phyloP scores from a whole-genome alignment of 768 basidiomycete species.

The Amanita rubescens region DNA sequence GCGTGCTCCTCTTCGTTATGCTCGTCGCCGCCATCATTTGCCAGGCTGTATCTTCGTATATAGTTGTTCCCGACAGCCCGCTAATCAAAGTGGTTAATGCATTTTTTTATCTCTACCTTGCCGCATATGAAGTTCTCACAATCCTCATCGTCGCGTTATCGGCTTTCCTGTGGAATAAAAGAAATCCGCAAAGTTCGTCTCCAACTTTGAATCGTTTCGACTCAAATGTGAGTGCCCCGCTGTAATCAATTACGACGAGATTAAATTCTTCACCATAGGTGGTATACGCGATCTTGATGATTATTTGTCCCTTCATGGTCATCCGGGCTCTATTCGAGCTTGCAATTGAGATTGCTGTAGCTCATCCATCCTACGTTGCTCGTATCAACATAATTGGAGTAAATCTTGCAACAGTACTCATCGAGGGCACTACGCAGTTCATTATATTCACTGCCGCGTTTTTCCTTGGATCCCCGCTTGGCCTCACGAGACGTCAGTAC shows the following conservation, averaged over 20 bases:
- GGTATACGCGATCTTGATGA: background rate
- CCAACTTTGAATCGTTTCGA: background rate
- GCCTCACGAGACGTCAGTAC: background rate
- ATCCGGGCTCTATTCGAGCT: background rate
- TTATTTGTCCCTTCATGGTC: background rate
- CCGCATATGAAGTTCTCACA: background rate
- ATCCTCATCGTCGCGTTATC: background rate
- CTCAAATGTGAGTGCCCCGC: background rate
- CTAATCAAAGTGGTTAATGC: background rate
- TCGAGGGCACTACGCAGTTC: background rate
- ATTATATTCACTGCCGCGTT: background rate
- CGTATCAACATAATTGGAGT: background rate
- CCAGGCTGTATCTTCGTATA: background rate
- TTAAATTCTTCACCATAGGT: background rate
- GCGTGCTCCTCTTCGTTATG: background rate
- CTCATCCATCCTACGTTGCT: background rate
- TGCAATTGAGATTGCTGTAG: background rate
- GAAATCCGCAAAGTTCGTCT: background rate
- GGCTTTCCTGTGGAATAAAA: background rate
- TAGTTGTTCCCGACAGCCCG: background rate
- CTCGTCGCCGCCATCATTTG: background rate
- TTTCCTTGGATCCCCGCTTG: background rate
- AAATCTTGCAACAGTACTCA: background rate
- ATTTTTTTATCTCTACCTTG: background rate
- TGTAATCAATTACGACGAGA: background rate